These are phyloP conservation scores for Draba incana DNA, from an alignment of 345 rosid genomes.

Conservation along the genomic window DNA sequence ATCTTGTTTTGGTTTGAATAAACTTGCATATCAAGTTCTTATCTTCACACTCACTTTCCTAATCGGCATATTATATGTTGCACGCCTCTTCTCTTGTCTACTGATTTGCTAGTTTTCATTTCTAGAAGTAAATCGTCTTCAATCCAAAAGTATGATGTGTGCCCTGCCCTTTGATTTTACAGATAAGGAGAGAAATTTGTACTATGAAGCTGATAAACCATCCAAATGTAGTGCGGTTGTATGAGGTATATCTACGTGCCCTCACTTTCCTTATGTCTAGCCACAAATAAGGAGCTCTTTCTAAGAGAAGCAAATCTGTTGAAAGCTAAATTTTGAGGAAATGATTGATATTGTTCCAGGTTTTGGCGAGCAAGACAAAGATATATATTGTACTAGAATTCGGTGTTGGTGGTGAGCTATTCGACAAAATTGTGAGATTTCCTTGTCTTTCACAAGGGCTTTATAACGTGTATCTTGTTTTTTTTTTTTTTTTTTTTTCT, in stretches of 20 bases:
- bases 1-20: too few species aligned
- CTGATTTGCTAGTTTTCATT: not conserved
- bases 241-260: conserved; percentile 59
- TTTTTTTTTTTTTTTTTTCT: not conserved
- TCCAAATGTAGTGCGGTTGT: conserved; percentile 85
- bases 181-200: conserved; percentile 89
- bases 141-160: conserved; percentile 3
- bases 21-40: too few species aligned
- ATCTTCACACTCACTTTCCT: not conserved
- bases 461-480: not conserved
- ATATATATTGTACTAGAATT: conserved; percentile 74
- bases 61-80: not conserved
- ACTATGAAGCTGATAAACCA: conserved; percentile 96
- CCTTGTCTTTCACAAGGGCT: conserved; percentile 5
- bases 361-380: conserved; percentile 81
- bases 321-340: conserved; percentile 5
- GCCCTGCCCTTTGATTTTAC: conserved; percentile 35
- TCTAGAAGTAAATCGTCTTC: not conserved
- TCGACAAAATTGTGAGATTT: conserved; percentile 75
- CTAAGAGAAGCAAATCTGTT: not conserved
- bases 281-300: not conserved
- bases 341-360: conserved; percentile 46
- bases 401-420: conserved; percentile 75
- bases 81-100: not conserved
- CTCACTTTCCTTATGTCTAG: conserved; percentile 25